These are phyloP conservation scores for Penicillium sp. DNA, from an alignment of 2,329 filamentous ascomycete species.

Conservation along the genomic window DNA sequence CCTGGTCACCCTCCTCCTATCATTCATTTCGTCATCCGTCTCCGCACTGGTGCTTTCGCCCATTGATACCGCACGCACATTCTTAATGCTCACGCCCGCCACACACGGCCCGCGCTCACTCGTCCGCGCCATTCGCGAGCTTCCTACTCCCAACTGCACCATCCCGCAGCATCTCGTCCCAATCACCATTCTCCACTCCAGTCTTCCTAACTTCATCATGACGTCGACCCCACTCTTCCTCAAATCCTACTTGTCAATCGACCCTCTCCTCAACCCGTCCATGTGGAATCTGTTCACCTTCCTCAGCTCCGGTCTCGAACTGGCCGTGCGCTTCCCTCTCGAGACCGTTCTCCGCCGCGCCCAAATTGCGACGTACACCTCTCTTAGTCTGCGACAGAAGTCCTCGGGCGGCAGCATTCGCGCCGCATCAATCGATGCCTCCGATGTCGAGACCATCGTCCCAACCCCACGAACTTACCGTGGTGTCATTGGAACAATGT, in stretches of 20 bases:
- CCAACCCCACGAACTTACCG: slow-evolving; percentile 71
- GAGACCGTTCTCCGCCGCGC: slow-evolving; percentile 89
- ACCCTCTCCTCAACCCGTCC: slow-evolving; percentile 75
- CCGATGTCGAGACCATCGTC: slow-evolving; percentile 68
- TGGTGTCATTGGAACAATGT: slow-evolving; percentile 90
- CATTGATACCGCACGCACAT: slow-evolving; percentile 84
- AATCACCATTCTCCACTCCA: slow-evolving; percentile 83
- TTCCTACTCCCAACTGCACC: slow-evolving; percentile 69
- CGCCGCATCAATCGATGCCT: slow-evolving; percentile 21
- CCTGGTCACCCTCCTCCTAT: slow-evolving; percentile 73
- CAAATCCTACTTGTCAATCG: slow-evolving; percentile 78
- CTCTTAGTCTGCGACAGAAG: slow-evolving; percentile 49
- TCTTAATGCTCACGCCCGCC: slow-evolving; percentile 80
- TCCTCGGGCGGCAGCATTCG: slow-evolving; percentile 22
- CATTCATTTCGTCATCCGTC: slow-evolving; percentile 61
- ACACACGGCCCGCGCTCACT: slow-evolving; percentile 72
- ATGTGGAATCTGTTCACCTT: slow-evolving; percentile 82
- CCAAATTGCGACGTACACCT: slow-evolving; percentile 70
- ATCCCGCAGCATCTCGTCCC: slow-evolving; percentile 69
- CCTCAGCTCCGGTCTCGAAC: slow-evolving; percentile 71
- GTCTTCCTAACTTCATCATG: slow-evolving; percentile 77
- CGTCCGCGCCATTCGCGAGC: slow-evolving; percentile 69
- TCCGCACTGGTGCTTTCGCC: slow-evolving; percentile 81
- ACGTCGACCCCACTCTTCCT: slow-evolving; percentile 81
- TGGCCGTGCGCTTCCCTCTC: slow-evolving; percentile 82